Evolutionary conservation across 2,329 filamentous ascomycete genomes (phyloP).

Genomic region (Sclerotinia glacialis): DNA sequence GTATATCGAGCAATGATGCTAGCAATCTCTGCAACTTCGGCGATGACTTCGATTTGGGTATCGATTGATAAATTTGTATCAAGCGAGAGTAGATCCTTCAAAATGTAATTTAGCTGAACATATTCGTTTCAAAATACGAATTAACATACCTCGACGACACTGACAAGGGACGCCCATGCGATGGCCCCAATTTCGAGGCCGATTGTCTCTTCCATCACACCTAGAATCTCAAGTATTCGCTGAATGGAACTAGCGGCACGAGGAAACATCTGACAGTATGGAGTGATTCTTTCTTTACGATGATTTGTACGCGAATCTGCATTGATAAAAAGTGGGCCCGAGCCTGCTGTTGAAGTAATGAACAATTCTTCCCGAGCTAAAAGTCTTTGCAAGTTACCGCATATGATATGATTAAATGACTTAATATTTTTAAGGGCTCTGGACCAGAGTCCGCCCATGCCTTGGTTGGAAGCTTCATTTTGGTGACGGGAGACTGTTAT

Average conservation of each 20-base stretch:
- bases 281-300: not conserved
- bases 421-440: not conserved
- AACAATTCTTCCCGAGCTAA: not conserved
- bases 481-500: not conserved
- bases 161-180: constrained; percentile 19
- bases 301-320: not conserved
- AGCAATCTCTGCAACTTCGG: constrained; percentile 16
- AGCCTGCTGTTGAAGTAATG: not conserved
- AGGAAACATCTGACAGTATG: not conserved
- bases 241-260: not conserved
- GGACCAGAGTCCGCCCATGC: not conserved
- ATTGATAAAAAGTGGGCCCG: not conserved
- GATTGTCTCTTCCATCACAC: constrained; percentile 19
- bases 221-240: constrained; percentile 15
- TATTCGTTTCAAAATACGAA: not conserved
- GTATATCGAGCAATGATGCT: constrained; percentile 26
- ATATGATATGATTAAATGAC: not conserved
- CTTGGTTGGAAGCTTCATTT: not conserved
- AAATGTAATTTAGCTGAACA: not conserved
- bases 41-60: not conserved
- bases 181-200: constrained; percentile 18
- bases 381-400: not conserved
- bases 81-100: not conserved
- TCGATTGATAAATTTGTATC: not conserved
- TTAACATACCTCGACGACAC: constrained; percentile 1